Evolutionary conservation across 768 basidiomycete species (phyloP).

Genomic region (Hericium coralloides): DNA sequence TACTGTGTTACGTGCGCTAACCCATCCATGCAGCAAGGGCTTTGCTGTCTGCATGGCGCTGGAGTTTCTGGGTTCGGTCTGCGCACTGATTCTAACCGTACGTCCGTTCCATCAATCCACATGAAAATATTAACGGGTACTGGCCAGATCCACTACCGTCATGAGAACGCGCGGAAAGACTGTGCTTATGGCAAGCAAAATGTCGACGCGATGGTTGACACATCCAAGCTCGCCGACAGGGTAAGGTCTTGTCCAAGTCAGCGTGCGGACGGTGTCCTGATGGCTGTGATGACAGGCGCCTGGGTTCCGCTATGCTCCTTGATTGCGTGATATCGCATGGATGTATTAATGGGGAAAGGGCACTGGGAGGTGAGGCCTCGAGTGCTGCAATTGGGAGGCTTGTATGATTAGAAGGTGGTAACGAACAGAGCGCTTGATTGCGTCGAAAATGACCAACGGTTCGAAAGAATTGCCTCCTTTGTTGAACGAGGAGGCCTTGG

Average conservation of each 20-base stretch:
- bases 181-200: conserved; percentile 41
- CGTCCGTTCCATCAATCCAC: conserved; percentile 7
- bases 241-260: conserved; percentile 24
- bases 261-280: background rate
- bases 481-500: too few species aligned
- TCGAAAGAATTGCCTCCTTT: too few species aligned
- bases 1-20: too few species aligned
- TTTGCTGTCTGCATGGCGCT: conserved; percentile 36
- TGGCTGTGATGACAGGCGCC: conserved; percentile 35
- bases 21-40: too few species aligned
- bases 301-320: conserved; percentile 47
- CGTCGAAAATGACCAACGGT: too few species aligned
- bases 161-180: conserved; percentile 52
- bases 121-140: background rate
- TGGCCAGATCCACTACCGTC: conserved; percentile 48
- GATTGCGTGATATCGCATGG: background rate
- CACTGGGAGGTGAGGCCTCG: too few species aligned
- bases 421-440: too few species aligned
- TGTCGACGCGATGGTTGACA: conserved; percentile 44
- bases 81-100: conserved; percentile 43
- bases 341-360: too few species aligned
- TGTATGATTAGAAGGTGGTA: too few species aligned
- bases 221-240: conserved; percentile 56
- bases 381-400: too few species aligned
- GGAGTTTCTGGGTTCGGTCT: conserved; percentile 46